A percentile compares a stretch with the other conserved stretches of the same genome.
These are phyloP conservation scores for Ganoderma multipileum DNA, from an alignment of 1,284 basidiomycete species.

Conservation along the genomic window DNA sequence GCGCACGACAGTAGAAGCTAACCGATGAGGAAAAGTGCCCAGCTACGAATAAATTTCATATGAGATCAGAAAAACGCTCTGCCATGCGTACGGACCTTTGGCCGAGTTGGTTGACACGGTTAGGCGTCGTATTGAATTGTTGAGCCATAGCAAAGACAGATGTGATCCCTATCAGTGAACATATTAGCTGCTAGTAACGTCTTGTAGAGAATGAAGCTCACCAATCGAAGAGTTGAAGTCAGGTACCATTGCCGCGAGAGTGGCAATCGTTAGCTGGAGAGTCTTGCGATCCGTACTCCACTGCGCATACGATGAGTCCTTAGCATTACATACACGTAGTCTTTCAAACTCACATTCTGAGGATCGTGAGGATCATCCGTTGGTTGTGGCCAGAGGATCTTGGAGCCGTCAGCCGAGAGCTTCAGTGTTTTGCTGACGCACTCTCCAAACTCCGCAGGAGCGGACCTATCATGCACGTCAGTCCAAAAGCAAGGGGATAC, in stretches of 20 bases:
- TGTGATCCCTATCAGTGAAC: constrained; percentile 53
- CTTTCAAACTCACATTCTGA: constrained; percentile 57
- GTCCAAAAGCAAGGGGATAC: background rate
- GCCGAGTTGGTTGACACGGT: constrained; percentile 66
- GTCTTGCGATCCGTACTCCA: constrained; percentile 54
- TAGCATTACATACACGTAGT: background rate
- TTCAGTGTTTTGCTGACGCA: constrained; percentile 55
- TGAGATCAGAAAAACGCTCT: no score
- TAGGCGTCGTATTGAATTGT: constrained; percentile 62
- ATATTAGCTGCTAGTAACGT: background rate
- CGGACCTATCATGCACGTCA: constrained; percentile 1
- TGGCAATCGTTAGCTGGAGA: constrained; percentile 62
- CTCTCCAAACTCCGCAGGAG: constrained; percentile 51
- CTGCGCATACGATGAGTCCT: constrained; percentile 31
- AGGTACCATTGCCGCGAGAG: constrained; percentile 68
- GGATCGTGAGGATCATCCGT: constrained; percentile 67
- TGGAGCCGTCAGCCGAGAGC: constrained; percentile 51
- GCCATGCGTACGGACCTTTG: constrained; percentile 49
- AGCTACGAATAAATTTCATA: constrained; percentile 43
- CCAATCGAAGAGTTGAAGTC: constrained; percentile 74
- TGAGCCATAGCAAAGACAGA: constrained; percentile 62
- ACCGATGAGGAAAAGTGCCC: constrained; percentile 73
- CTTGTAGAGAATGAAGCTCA: constrained; percentile 32
- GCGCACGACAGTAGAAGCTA: constrained; percentile 16
- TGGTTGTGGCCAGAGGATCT: constrained; percentile 66